phyloP scores from a whole-genome alignment of 495 filamentous ascomycete genomes.

The Xylaria cubensis region DNA sequence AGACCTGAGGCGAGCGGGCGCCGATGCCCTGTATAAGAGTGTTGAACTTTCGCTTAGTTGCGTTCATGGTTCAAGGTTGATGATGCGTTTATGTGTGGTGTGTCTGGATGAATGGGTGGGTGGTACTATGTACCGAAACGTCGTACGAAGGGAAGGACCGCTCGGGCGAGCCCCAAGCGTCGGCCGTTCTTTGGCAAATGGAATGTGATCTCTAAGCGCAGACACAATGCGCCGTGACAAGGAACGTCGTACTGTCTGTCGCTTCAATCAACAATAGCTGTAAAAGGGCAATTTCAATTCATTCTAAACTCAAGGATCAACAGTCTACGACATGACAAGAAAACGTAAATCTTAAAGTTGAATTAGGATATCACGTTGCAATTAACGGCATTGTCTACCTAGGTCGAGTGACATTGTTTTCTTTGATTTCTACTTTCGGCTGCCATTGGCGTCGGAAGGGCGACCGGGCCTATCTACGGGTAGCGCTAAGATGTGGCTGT shows the following conservation, averaged over 20 bases:
- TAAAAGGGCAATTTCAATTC: neutral
- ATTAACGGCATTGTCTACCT: neutral
- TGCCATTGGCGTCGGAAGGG: constrained; percentile 5
- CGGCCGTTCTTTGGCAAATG: constrained; percentile 10
- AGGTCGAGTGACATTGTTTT: constrained; percentile 13
- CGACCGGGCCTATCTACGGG: constrained; percentile 1
- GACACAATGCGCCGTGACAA: neutral
- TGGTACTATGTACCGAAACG: neutral
- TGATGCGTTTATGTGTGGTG: neutral
- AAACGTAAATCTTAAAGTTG: neutral
- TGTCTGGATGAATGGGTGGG: neutral
- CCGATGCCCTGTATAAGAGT: constrained; percentile 60
- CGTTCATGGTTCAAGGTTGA: constrained; percentile 52
- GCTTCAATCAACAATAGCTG: neutral
- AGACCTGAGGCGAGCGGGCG: constrained; percentile 40
- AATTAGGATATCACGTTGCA: neutral
- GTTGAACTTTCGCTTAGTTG: constrained; percentile 65
- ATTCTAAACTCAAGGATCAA: neutral
- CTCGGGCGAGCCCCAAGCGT: neutral
- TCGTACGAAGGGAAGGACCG: neutral
- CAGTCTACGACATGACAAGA: neutral
- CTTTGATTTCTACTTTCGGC: constrained; percentile 14
- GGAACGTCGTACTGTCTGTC: neutral
- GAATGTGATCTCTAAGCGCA: constrained; percentile 2
- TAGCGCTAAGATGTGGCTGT: constrained; percentile 1